These are phyloP conservation scores for Stagonosporopsis rhizophila DNA, from an alignment of 2,329 filamentous ascomycete species.

Conservation along the genomic window DNA sequence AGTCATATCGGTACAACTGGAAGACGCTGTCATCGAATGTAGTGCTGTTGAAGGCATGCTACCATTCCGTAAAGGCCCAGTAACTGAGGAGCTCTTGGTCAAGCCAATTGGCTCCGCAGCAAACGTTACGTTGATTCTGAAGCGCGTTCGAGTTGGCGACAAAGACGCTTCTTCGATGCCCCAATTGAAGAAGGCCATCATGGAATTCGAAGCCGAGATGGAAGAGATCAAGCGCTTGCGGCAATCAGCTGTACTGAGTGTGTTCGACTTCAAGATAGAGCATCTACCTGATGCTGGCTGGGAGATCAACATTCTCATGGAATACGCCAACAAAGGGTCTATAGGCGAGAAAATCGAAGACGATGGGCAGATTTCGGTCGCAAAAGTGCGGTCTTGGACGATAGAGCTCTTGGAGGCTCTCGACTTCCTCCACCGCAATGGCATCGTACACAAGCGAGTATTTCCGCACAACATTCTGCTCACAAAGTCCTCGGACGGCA, in stretches of 20 bases:
- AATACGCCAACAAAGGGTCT: constrained; percentile 82
- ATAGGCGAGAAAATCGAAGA: constrained; percentile 82
- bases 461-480: constrained; percentile 82
- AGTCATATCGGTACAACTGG: constrained; percentile 68
- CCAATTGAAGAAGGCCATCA: constrained; percentile 77
- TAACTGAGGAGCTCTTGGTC: constrained; percentile 75
- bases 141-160: constrained; percentile 39
- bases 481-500: constrained; percentile 71
- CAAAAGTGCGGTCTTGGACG: constrained; percentile 86
- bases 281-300: constrained; percentile 62
- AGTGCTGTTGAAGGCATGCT: constrained; percentile 72
- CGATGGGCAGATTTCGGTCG: constrained; percentile 74
- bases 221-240: constrained; percentile 76
- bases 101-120: constrained; percentile 67
- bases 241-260: constrained; percentile 77
- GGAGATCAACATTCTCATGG: constrained; percentile 77
- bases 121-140: constrained; percentile 68
- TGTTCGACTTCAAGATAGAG: constrained; percentile 82
- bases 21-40: constrained; percentile 69
- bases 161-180: constrained; percentile 68
- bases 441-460: constrained; percentile 82
- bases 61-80: constrained; percentile 68
- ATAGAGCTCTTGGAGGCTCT: constrained; percentile 88
- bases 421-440: constrained; percentile 84
- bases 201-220: constrained; percentile 77